These are phyloP conservation scores for Claviceps lovelessii DNA, from an alignment of 2,329 filamentous ascomycete species.

Conservation along the genomic window DNA sequence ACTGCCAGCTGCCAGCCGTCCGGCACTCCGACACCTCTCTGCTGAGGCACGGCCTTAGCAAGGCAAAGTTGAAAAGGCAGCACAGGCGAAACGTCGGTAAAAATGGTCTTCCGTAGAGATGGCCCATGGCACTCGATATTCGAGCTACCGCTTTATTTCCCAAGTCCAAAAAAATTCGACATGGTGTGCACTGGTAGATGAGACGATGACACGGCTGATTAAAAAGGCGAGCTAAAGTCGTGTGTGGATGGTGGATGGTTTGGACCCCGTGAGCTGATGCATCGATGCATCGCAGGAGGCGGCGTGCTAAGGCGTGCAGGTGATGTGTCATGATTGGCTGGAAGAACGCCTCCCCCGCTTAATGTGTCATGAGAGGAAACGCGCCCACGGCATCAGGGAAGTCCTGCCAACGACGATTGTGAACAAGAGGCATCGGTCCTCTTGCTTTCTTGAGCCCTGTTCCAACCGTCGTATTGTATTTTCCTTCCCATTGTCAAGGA, in stretches of 20 bases:
- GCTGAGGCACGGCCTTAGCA: background rate
- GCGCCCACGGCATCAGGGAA: constrained; percentile 10
- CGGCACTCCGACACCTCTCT: background rate
- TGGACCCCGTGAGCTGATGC: constrained; percentile 10
- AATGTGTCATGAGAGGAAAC: constrained; percentile 23
- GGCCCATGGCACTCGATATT: background rate
- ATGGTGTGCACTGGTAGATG: background rate
- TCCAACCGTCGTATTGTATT: background rate
- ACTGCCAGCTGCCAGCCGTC: background rate
- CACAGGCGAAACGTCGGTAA: background rate
- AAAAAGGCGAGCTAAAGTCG: background rate
- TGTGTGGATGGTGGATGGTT: background rate
- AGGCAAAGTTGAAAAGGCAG: too few species aligned
- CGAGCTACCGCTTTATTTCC: background rate
- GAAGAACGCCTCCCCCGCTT: constrained; percentile 19
- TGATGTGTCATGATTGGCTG: constrained; percentile 18
- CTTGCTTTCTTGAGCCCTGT: background rate
- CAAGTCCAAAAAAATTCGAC: background rate
- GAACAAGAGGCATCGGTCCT: constrained; percentile 1
- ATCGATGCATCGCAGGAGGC: constrained; percentile 7
- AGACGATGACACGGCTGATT: background rate
- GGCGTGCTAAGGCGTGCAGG: constrained; percentile 7
- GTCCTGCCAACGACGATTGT: constrained; percentile 6
- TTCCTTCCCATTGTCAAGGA: background rate
- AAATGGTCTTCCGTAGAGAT: background rate